These are phyloP conservation scores for Chlorella vulgaris DNA, from an alignment of 139 green algal genomes.

Conservation along the genomic window DNA sequence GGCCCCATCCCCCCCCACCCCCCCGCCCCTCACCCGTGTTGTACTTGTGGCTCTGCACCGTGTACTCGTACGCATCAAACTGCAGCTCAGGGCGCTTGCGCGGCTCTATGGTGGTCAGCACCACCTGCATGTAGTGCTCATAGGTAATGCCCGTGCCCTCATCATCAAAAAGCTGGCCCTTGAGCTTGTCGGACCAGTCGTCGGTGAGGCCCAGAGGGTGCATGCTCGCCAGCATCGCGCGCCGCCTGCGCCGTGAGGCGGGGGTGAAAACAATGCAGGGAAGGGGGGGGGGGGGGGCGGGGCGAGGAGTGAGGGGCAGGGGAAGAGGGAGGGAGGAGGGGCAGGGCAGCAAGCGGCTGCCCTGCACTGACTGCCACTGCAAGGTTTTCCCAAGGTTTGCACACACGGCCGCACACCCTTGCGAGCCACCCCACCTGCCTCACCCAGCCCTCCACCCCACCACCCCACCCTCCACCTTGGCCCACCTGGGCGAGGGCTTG, in stretches of 20 bases:
- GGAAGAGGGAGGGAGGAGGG: no score
- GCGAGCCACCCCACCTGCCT: no score
- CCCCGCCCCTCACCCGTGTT: slow-evolving; percentile 34
- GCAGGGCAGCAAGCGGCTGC: no score
- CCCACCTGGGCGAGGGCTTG: slow-evolving; percentile 60
- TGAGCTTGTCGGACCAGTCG: slow-evolving; percentile 91
- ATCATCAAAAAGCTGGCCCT: slow-evolving; percentile 67
- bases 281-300: not conserved
- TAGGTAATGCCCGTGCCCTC: slow-evolving; percentile 73
- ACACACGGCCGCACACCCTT: no score
- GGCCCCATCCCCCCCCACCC: no score
- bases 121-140: slow-evolving; percentile 91
- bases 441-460: not conserved
- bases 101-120: slow-evolving; percentile 83
- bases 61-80: slow-evolving; percentile 94
- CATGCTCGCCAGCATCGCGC: slow-evolving; percentile 52
- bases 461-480: not conserved
- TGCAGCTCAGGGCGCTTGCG: slow-evolving; percentile 18
- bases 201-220: slow-evolving; percentile 80
- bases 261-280: not conserved
- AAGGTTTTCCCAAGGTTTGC: not conserved
- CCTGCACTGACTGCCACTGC: no score
- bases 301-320: not conserved
- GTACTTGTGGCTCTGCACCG: slow-evolving; percentile 87
- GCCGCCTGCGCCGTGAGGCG: slow-evolving; percentile 18